Evolutionary conservation across 1,139 yeast species (phyloP), one percentile per base, ranked within the genome.

Genomic region (Suhomyces coccinellae): DNA sequence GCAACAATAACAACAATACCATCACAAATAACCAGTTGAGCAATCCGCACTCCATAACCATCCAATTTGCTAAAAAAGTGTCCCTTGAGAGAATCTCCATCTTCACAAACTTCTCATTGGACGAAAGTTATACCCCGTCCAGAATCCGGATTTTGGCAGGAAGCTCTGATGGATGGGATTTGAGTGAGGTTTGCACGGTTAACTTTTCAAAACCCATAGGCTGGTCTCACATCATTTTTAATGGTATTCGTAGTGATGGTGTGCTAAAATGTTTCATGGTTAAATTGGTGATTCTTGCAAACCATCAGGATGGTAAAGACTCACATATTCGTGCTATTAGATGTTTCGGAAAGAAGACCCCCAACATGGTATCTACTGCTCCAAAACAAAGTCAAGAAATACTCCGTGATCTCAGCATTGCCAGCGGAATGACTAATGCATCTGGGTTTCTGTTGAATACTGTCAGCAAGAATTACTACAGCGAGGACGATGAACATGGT

Each of bases 271-370:
- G 97, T 48, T 88, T 85, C 56, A 73, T 85, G 55, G 66, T 93
- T 7, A 80, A 89, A 51, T 60, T 95, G 24, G 67, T 79, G n/a
- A 77, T 95, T 22, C 69, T 83, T 26, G 80, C 89, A 1, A 95
- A 93, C 59, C 97, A 90, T 58, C 98, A 91, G 60, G 93, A 89
- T 61, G 99, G 99, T 38, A 93, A 93, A 60, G 99, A 95, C 63
- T 85, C 97, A 2, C 98, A 90, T 62, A 73, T 95, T 7, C 66
- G 99, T 43, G 87, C 93, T 0, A 73, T 93, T 73, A 79, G 63
- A 59, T 86, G 75, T 47, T 71, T 67, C 55, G 75, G 76, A 4
- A 69, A 65, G 49, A 71, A 69, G 46, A 49, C 66, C 3, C 40
- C 55, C 6, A 48, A 33, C 32, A 9, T 48, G 17, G 36, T n/a